Base-by-base conservation (phyloP, 108 stramenopile species). In the Skeletonema grethae region DNA sequence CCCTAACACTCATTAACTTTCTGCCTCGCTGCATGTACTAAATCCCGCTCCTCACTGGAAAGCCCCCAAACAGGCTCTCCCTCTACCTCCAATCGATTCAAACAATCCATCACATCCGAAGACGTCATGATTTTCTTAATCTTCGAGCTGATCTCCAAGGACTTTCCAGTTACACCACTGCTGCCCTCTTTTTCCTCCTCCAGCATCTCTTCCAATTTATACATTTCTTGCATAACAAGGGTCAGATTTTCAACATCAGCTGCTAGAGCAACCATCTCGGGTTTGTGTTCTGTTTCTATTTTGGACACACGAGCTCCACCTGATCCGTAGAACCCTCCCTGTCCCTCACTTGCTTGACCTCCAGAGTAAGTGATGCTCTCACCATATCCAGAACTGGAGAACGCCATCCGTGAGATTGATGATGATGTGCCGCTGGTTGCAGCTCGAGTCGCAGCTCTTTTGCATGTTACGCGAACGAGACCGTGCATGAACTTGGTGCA, bases 61-160 rank as follows among this genome's bases (percentile, higher is more conserved):
- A 92, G 41, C 0, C 91, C 91, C 91, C 91, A 92, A 5, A 88
- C 85, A 3, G 91, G 91, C 60, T 84, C 79, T 48, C 88, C 88
- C 59, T 88, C 67, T 36, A 89, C 68, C 67, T 92, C 90, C 31
- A 92, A 64, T 58, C 88, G 63, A 57, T 88, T 82, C 67, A 92
- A 59, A 36, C 79, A 70, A 39, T 88, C 78, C 64, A 77, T 70
- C 7, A 86, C 66, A 61, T 86, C 87, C 10, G 75, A 63, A 58
- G 67, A 57, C 0, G 90, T 90, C 84, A 90, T 82, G 24, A 86
- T 79, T 76, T 91, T 89, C 60, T 89, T 89, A 41, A 89, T 86
- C 66, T 74, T 70, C 1, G 70, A 61, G 55, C 77, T 69, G 29
- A 86, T 76, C 60, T 86, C 85, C 28, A 86, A 65, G n/a, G 77